Evolutionary conservation across 352 stramenopile genomes (phyloP).

Genomic region (Halophytophthora polymorphica): DNA sequence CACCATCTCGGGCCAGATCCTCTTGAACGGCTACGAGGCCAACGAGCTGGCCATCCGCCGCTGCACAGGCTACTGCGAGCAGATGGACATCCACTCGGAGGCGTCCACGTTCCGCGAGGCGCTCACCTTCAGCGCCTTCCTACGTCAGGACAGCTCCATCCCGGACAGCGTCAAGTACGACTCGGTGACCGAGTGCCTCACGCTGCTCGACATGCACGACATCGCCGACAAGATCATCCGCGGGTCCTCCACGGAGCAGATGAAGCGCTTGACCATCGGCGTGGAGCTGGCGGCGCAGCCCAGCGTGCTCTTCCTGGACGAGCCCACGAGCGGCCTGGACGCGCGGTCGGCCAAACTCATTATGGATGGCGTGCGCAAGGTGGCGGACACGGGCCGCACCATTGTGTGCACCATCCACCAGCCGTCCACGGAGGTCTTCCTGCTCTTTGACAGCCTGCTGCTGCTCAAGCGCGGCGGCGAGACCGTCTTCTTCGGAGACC

Average conservation of each 20-base stretch:
- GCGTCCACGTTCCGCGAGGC: slow-evolving; percentile 82
- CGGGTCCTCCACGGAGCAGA: slow-evolving; percentile 33
- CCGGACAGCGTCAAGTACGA: slow-evolving; percentile 24
- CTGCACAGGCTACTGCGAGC: slow-evolving; percentile 38
- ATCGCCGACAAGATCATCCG: slow-evolving; percentile 32
- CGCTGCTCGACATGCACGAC: slow-evolving; percentile 23
- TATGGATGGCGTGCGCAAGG: slow-evolving; percentile 76
- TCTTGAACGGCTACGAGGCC: slow-evolving; percentile 7
- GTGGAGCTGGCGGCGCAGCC: slow-evolving; percentile 75
- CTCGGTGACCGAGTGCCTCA: slow-evolving; percentile 25
- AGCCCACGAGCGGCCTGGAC: slow-evolving; percentile 80
- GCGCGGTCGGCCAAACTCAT: slow-evolving; percentile 71
- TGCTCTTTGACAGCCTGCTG: slow-evolving; percentile 68
- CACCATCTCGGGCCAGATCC: slow-evolving; percentile 5
- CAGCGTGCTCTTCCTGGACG: slow-evolving; percentile 73
- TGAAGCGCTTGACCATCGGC: slow-evolving; percentile 48
- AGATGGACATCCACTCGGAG: slow-evolving; percentile 78
- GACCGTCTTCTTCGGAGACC: slow-evolving; percentile 27
- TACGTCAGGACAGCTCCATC: slow-evolving; percentile 45
- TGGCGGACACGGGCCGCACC: slow-evolving; percentile 56
- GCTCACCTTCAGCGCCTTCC: slow-evolving; percentile 75
- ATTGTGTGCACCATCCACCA: slow-evolving; percentile 90
- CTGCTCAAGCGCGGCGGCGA: slow-evolving; percentile 53
- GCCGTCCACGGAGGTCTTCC: slow-evolving; percentile 71
- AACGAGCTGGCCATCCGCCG: slow-evolving; percentile 18